Evolutionary conservation across 2,329 filamentous ascomycete species (phyloP).

Genomic region (Dothidotthia symphoricarpi): DNA sequence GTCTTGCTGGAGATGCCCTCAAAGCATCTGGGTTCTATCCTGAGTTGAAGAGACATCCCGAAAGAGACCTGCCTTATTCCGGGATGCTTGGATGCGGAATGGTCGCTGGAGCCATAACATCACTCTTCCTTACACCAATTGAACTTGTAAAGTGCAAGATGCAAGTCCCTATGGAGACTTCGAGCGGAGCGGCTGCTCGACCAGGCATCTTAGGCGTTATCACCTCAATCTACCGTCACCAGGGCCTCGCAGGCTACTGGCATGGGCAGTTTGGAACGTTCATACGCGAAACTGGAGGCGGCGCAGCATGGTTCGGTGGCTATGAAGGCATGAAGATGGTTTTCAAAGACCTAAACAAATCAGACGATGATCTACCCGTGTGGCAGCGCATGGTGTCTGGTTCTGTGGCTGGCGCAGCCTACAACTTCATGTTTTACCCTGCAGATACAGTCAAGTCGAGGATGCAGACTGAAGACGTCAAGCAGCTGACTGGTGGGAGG

Average conservation of each 20-base stretch:
- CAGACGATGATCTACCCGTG: slow-evolving; percentile 63
- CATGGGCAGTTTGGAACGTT: slow-evolving; percentile 90
- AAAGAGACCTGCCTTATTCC: slow-evolving; percentile 66
- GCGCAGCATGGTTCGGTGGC: slow-evolving; percentile 85
- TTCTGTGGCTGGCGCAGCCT: slow-evolving; percentile 83
- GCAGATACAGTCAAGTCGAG: slow-evolving; percentile 96
- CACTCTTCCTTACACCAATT: slow-evolving; percentile 86
- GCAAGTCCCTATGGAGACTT: slow-evolving; percentile 64
- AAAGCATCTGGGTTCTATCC: slow-evolving; percentile 59
- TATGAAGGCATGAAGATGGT: slow-evolving; percentile 59
- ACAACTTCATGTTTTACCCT: slow-evolving; percentile 97
- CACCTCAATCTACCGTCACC: slow-evolving; percentile 73
- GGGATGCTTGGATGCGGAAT: slow-evolving; percentile 79
- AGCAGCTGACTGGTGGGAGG: slow-evolving; percentile 51
- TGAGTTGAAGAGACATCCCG: slow-evolving; percentile 43
- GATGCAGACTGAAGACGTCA: slow-evolving; percentile 85
- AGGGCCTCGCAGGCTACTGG: slow-evolving; percentile 88
- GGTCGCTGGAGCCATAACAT: slow-evolving; percentile 83
- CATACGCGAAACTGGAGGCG: slow-evolving; percentile 89
- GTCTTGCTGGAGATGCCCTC: slow-evolving; percentile 55
- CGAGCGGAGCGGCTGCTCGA: slow-evolving; percentile 45
- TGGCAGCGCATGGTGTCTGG: slow-evolving; percentile 87
- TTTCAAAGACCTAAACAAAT: slow-evolving; percentile 56
- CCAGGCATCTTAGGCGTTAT: slow-evolving; percentile 71
- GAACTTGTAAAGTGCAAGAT: slow-evolving; percentile 99